A percentile compares a stretch with the other conserved stretches of the same genome.
Evolutionary conservation across 371 early-diverging fungal species (phyloP).

Genomic region (Mycotypha africana): DNA sequence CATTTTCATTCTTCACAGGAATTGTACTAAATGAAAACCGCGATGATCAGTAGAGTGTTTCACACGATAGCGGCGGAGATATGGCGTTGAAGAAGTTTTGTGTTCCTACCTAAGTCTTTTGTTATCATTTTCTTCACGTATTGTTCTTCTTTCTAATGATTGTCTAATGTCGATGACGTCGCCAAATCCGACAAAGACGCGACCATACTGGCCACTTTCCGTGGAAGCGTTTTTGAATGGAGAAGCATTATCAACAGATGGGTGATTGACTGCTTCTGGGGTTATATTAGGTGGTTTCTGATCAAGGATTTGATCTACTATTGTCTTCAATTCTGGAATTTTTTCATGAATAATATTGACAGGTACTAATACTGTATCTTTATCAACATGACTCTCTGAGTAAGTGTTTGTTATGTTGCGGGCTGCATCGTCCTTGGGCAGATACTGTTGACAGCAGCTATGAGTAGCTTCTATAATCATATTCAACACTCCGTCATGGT

Average conservation of each 20-base stretch:
- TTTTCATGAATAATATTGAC: conserved; percentile 45
- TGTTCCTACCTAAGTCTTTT: conserved; percentile 11
- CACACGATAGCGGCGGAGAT: too few species aligned
- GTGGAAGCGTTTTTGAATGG: conserved; percentile 20
- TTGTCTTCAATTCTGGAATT: conserved; percentile 37
- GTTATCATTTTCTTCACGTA: conserved; percentile 3
- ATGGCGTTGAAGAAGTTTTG: too few species aligned
- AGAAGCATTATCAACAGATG: conserved; percentile 27
- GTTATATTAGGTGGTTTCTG: conserved; percentile 28
- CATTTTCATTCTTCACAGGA: conserved; percentile 16
- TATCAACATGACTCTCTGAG: conserved; percentile 1
- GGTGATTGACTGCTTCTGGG: conserved; percentile 27
- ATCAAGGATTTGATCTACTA: conserved; percentile 45
- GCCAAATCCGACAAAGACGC: conserved; percentile 41
- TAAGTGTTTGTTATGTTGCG: conserved; percentile 4
- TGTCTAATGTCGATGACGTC: conserved; percentile 21
- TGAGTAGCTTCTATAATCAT: conserved; percentile 42
- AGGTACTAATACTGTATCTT: conserved; percentile 34
- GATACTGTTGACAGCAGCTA: conserved; percentile 27
- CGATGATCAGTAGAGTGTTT: too few species aligned
- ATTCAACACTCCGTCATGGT: conserved; percentile 36
- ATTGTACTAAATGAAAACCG: conserved; percentile 15
- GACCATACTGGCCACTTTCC: conserved; percentile 39
- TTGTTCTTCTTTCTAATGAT: conserved; percentile 8
- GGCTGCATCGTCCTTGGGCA: background rate